phyloP scores from a whole-genome alignment of 495 filamentous ascomycete species.

The Podospora sp. region DNA sequence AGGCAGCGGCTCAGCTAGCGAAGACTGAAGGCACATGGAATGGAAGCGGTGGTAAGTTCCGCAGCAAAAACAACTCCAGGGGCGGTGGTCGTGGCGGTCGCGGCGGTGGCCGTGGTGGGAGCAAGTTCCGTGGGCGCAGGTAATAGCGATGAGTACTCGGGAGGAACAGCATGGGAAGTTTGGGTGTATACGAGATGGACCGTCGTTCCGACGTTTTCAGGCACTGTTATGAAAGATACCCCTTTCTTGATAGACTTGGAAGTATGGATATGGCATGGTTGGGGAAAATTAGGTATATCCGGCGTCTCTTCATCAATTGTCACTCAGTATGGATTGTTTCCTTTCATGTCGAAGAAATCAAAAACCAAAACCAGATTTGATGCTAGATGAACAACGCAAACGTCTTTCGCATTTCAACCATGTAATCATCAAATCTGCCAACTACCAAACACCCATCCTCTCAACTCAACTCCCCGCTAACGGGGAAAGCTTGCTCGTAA shows the following conservation, averaged over 20 bases:
- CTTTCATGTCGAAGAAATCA: constrained; percentile 10
- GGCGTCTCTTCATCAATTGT: background rate
- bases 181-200: background rate
- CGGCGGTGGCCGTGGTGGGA: constrained; percentile 22
- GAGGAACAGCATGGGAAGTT: background rate
- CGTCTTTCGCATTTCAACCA: constrained; percentile 33
- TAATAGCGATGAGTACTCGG: background rate
- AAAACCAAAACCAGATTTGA: constrained; percentile 17
- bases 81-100: constrained; percentile 21
- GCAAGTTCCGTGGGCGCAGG: background rate
- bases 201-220: constrained; percentile 3
- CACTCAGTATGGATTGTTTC: background rate
- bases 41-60: constrained; percentile 15
- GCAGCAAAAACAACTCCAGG: constrained; percentile 1
- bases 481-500: constrained; percentile 5
- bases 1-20: background rate
- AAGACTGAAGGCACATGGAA: constrained; percentile 17
- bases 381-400: constrained; percentile 5
- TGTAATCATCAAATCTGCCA: constrained; percentile 27
- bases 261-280: background rate
- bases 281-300: constrained; percentile 6
- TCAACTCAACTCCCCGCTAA: constrained; percentile 7
- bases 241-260: constrained; percentile 15
- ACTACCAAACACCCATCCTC: constrained; percentile 4
- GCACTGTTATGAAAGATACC: constrained; percentile 20